Percentiles rank a stretch among this genome's conserved stretches.
Conservation (phyloP, 768 basidiomycete species). For the Rossbeevera mucosa region DNA sequence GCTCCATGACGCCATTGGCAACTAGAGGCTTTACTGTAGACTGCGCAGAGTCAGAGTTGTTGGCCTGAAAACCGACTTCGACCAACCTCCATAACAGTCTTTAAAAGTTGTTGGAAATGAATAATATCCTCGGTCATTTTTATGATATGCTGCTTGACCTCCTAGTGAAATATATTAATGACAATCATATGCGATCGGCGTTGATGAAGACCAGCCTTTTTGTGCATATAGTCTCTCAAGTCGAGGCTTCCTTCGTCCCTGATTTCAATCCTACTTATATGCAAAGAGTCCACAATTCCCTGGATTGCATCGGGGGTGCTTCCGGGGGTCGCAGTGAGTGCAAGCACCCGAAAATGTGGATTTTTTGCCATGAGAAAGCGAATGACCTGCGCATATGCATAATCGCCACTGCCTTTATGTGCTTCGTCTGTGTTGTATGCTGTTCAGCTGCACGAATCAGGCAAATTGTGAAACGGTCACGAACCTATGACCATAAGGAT, state of each 20-base stretch:
- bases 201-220: constrained; percentile 56
- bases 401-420: constrained; percentile 89
- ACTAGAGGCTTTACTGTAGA: constrained; percentile 36
- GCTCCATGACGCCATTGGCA: constrained; percentile 41
- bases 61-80: neutral
- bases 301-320: constrained; percentile 84
- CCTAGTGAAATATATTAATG: constrained; percentile 37
- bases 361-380: constrained; percentile 92
- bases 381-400: constrained; percentile 86
- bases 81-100: constrained; percentile 69
- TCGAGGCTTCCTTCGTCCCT: constrained; percentile 89
- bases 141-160: constrained; percentile 74
- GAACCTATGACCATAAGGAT: constrained; percentile 84
- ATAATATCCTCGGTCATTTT: constrained; percentile 63
- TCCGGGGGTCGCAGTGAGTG: constrained; percentile 94
- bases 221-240: constrained; percentile 77
- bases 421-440: constrained; percentile 68
- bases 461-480: constrained; percentile 13
- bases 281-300: constrained; percentile 82
- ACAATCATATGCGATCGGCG: constrained; percentile 1
- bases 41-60: constrained; percentile 16
- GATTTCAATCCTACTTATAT: constrained; percentile 93
- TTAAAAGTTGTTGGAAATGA: constrained; percentile 63
- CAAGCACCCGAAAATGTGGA: constrained; percentile 87
- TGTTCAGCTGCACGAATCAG: constrained; percentile 1